Base-by-base conservation (phyloP, 257 asterid genomes). In the Primulina huaijiensis region DNA sequence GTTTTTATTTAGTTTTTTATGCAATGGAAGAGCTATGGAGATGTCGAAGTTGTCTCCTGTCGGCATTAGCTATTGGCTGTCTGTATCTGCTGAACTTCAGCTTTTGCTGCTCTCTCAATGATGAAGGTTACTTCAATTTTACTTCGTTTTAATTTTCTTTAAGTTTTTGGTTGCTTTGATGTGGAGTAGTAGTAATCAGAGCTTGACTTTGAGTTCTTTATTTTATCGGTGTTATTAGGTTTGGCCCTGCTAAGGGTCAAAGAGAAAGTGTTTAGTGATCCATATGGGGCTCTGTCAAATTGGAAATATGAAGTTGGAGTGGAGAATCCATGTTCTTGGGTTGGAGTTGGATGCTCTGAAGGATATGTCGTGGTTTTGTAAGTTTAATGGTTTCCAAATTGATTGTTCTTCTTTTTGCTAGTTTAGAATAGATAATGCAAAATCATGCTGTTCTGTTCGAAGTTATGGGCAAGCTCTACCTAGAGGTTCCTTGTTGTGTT, bases 41-140 rank as follows among this genome's bases (percentile, higher is more conserved):
- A 79, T 60, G 63, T 29, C 59, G 43, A 65, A 65, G 67, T 67
- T 55, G 29, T 60, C 35, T 74, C 63, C 60, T 59, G 56, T 65
- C 37, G 30, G 69, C 76, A 50, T 79, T 70, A 12, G n/a, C 65
- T 2, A 23, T 77, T 3, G 71, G 59, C 77, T 38, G 34, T 69
- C 55, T 77, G 77, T 66, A 56, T 67, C 67, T 75, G 57, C 75
- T 77, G 21, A 64, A 34, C 46, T 74, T 77, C 0, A 64, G 62
- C 20, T 56, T 59, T 30, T 83, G 83, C 75, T 73, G 40, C 62
- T 80, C 80, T 68, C 87, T 83, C 63, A 83, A 83, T 64, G 79
- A 80, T 74, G 96, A 92, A 87, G 98, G 98, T 92, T 65, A 35
- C n/a, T n/a, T 30, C 56, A 35, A 34, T 16, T 30, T 33, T 5